Evolutionary conservation across 2,329 filamentous ascomycete species (phyloP).

Genomic region (Ambrosiella xylebori): DNA sequence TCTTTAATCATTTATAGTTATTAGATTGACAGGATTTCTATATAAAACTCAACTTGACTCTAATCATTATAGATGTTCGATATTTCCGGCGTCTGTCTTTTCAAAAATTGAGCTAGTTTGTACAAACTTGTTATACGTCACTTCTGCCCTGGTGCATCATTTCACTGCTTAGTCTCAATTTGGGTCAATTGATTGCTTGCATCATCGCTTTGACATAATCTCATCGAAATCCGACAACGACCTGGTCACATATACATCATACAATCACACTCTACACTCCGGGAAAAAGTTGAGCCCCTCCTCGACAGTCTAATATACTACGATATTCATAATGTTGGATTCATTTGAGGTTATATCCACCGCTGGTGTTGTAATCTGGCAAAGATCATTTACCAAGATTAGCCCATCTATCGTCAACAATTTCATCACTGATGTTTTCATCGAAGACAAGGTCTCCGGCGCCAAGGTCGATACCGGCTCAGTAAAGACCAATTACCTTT

Average conservation of each 20-base stretch:
- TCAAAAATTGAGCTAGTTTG: no score
- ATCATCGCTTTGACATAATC: constrained; percentile 2
- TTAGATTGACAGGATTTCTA: background rate
- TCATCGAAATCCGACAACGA: background rate
- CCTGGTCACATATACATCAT: background rate
- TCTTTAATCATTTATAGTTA: background rate
- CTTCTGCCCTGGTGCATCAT: background rate
- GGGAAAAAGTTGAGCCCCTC: background rate
- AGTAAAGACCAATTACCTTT: constrained; percentile 50
- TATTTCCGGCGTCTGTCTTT: no score
- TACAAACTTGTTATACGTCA: background rate
- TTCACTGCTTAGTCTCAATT: background rate
- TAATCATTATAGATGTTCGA: no score
- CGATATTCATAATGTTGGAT: constrained; percentile 55
- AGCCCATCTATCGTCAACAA: constrained; percentile 76
- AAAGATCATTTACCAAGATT: constrained; percentile 64
- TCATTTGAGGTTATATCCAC: constrained; percentile 93
- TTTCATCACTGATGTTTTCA: constrained; percentile 92
- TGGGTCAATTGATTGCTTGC: background rate
- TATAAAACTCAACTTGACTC: background rate
- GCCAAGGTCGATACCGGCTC: constrained; percentile 40
- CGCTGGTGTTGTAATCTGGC: constrained; percentile 94
- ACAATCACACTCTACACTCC: background rate
- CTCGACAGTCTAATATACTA: background rate
- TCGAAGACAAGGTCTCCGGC: constrained; percentile 68